These are phyloP conservation scores for Trichoderma asperelloides DNA, from an alignment of 495 filamentous ascomycete genomes.

Conservation along the genomic window DNA sequence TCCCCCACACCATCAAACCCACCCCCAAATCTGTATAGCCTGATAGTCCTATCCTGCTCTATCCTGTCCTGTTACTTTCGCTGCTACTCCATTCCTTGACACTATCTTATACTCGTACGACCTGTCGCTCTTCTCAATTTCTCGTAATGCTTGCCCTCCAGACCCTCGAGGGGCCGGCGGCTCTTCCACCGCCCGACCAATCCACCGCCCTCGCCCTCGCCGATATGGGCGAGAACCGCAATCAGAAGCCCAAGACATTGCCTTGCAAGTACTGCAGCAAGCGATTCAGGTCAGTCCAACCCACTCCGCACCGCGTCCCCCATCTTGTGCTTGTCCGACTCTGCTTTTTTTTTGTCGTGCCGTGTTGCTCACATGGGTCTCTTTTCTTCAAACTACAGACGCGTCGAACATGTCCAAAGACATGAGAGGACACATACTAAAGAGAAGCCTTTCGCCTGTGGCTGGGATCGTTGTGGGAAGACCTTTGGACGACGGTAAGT, in stretches of 20 bases:
- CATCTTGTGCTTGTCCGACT: neutral
- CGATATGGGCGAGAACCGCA: slow-evolving; percentile 38
- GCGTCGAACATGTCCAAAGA: slow-evolving; percentile 51
- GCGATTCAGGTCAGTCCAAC: slow-evolving; percentile 40
- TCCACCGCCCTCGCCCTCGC: slow-evolving; percentile 14
- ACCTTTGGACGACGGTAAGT: slow-evolving; percentile 49
- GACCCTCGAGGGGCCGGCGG: slow-evolving; percentile 35
- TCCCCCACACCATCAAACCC: slow-evolving; percentile 1
- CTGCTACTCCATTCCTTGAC: neutral
- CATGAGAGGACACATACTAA: slow-evolving; percentile 55
- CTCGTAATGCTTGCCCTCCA: slow-evolving; percentile 39
- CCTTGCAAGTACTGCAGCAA: slow-evolving; percentile 48
- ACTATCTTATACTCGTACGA: neutral
- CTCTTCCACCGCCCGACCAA: neutral
- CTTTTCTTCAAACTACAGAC: slow-evolving; percentile 28
- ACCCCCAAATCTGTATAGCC: neutral
- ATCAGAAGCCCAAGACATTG: slow-evolving; percentile 45
- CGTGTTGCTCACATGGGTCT: slow-evolving; percentile 11
- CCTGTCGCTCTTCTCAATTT: slow-evolving; percentile 11
- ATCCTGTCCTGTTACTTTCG: neutral
- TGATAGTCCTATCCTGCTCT: neutral
- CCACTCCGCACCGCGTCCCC: slow-evolving; percentile 14
- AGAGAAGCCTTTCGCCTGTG: slow-evolving; percentile 49
- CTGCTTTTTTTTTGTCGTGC: slow-evolving; percentile 21
- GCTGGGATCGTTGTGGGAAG: slow-evolving; percentile 45